Conservation (phyloP, 1,284 basidiomycete genomes). For the Fomitopsis pinicola region DNA sequence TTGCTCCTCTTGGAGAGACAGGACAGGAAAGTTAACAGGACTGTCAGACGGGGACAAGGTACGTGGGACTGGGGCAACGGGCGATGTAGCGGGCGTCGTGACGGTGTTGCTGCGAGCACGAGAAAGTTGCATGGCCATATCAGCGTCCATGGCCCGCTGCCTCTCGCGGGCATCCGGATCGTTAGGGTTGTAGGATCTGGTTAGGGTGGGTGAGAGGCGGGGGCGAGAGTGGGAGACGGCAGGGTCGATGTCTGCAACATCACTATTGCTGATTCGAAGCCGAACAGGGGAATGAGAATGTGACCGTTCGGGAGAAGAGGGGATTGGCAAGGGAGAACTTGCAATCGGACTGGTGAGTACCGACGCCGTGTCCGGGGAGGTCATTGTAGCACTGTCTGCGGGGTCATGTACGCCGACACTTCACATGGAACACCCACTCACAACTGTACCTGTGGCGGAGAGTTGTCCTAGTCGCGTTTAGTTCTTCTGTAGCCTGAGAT, state of each 20-base stretch:
- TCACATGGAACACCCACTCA: neutral
- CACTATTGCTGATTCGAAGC: constrained; percentile 36
- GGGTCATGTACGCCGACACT: neutral
- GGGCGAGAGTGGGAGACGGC: constrained; percentile 28
- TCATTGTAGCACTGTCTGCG: constrained; percentile 14
- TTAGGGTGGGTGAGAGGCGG: constrained; percentile 61
- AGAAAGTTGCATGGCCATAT: constrained; percentile 81
- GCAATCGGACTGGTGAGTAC: constrained; percentile 24
- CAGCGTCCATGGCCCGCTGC: constrained; percentile 81
- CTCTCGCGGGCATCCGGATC: constrained; percentile 71
- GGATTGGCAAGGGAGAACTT: constrained; percentile 41
- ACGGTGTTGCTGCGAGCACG: constrained; percentile 66
- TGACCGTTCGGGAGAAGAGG: constrained; percentile 31
- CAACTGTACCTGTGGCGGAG: no score
- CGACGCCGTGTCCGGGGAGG: constrained; percentile 25
- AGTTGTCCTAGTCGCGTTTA: no score
- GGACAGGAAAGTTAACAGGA: constrained; percentile 25
- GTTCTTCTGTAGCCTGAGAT: no score
- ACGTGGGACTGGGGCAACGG: constrained; percentile 15
- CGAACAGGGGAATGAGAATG: constrained; percentile 21
- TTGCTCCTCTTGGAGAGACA: constrained; percentile 43
- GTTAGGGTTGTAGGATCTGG: constrained; percentile 58
- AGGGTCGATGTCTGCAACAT: constrained; percentile 32
- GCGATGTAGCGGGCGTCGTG: constrained; percentile 15
- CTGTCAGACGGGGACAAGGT: constrained; percentile 18